These are phyloP conservation scores for Fraxinus dipetala DNA, from an alignment of 305 asterid species.

Conservation along the genomic window DNA sequence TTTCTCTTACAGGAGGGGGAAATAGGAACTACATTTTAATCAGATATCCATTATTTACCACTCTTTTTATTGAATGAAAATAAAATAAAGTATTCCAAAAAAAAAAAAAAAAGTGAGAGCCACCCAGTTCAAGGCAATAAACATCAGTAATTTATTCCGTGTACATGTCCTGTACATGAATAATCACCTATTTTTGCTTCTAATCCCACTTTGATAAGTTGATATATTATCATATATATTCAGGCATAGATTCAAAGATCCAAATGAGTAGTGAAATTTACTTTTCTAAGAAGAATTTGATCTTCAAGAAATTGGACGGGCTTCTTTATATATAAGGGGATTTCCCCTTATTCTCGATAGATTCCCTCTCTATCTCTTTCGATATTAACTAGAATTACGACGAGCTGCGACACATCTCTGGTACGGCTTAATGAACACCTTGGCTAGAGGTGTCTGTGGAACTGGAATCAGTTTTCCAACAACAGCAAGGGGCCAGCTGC, in stretches of 20 bases:
- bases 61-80: background rate
- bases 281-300: background rate
- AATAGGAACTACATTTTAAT: background rate
- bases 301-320: background rate
- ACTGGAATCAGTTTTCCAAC: constrained; percentile 79
- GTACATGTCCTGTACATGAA: background rate
- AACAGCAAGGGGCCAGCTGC: constrained; percentile 92
- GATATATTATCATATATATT: background rate
- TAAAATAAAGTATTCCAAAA: background rate
- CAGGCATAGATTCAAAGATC: background rate
- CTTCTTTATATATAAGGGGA: background rate
- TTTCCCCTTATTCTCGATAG: no score
- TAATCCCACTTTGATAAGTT: background rate
- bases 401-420: constrained; percentile 54
- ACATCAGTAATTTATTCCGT: background rate
- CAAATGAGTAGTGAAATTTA: background rate
- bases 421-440: constrained; percentile 67
- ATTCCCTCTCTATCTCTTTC: no score
- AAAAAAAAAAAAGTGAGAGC: background rate
- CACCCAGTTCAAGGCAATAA: background rate
- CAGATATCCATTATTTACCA: background rate
- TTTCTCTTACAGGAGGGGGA: background rate
- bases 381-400: background rate
- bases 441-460: constrained; percentile 76
- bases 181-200: background rate